Base-by-base conservation (phyloP, 192 early-diverging fungal genomes). In the Dissophora ornata region DNA sequence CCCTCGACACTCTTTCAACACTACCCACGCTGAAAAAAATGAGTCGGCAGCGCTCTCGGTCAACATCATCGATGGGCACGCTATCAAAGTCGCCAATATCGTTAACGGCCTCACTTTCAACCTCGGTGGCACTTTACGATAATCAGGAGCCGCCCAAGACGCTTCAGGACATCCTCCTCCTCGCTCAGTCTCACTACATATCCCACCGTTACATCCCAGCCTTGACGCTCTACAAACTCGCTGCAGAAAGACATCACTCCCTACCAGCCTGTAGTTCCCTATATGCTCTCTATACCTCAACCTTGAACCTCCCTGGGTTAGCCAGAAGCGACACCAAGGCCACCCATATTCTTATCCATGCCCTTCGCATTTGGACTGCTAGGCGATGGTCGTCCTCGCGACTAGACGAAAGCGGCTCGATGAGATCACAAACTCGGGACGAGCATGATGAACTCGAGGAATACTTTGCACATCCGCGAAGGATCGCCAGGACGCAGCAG, bases 131-230 rank as follows among this genome's bases (percentile, higher is more conserved):
- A 0, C 38, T 67, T 13, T 61, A 67, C 40, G 64, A 67, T 28
- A 32, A 45, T 3, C 73, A 57, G 29, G 42, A 62, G 26, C 73
- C 64, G 24, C 70, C 70, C 15, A 67, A 57, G 36, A 49, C 73
- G 1, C 52, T 77, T 1, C 73, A 77, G 38, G 73, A 77, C 24
- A 77, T 77, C 25, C 65, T 77, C 21, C 73, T 77, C 45, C 45
- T 67, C 4, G 73, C 73, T 10, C 73, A 77, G 30, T 77, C 73
- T 8, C 64, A 77, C 26, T 77, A 77, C 21, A 77, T 77, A 44
- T 77, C 73, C 0, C 73, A 77, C 21, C 73, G 73, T 5, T 77
- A 77, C 42, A 58, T 67, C 11, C 64, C 57, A 19, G 73, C 73
- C 3, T 11, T 77, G 40, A 56, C 64, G 0, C 47, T 77, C 7